Conservation (phyloP, 2,329 filamentous ascomycete species). For the Aphanoascus verrucosus region DNA sequence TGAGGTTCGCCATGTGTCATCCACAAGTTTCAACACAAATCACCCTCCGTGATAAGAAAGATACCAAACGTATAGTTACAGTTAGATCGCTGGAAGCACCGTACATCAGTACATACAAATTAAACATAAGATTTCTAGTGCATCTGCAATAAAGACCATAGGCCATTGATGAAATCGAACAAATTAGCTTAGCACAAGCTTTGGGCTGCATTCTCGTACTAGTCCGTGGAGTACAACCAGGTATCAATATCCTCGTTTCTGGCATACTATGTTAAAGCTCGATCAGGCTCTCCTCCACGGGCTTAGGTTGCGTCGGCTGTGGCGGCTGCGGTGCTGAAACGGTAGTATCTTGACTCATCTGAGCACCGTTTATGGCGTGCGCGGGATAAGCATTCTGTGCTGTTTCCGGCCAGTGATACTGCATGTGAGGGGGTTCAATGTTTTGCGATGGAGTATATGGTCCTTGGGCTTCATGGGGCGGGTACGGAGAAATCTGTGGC, state of each 20-base stretch:
- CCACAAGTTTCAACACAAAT: neutral
- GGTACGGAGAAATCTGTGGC: neutral
- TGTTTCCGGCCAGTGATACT: constrained; percentile 5
- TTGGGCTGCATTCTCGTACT: too few relatives aligned
- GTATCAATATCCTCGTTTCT: neutral
- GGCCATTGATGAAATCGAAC: too few relatives aligned
- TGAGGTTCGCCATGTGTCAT: too few relatives aligned
- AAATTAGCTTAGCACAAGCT: too few relatives aligned
- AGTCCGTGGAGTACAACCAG: neutral
- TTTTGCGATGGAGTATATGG: neutral
- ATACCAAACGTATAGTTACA: neutral
- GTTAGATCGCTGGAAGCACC: neutral
- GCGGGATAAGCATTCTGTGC: neutral
- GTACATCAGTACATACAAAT: neutral
- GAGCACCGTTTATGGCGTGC: constrained; percentile 17
- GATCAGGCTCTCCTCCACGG: constrained; percentile 67
- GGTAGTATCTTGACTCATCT: neutral
- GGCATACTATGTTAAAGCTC: constrained; percentile 48
- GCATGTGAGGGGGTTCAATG: neutral
- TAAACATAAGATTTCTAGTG: neutral
- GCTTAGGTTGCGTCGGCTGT: constrained; percentile 42
- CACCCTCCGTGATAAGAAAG: neutral
- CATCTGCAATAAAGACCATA: neutral
- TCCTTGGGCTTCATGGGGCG: neutral
- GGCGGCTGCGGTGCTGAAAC: constrained; percentile 34